Conservation (phyloP, 495 filamentous ascomycete species). For the Aspergillus kassunensis region DNA sequence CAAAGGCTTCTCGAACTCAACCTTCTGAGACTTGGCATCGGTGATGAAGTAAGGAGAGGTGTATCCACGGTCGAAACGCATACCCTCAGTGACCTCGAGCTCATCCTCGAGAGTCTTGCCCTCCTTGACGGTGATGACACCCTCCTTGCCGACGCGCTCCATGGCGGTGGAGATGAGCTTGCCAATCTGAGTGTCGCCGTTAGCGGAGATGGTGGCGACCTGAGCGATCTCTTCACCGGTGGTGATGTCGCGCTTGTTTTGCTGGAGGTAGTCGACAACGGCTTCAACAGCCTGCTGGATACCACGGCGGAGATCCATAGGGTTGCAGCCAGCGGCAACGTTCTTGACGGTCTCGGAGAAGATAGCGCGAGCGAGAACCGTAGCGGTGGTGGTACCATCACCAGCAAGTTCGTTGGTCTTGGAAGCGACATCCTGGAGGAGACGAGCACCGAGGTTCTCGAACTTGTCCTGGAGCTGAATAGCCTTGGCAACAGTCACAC, state of each 20-base stretch:
- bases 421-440: conserved; percentile 95
- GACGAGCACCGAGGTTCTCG: conserved; percentile 95
- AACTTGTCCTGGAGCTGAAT: conserved; percentile 97
- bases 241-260: conserved; percentile 95
- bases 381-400: conserved; percentile 97
- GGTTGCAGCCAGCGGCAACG: conserved; percentile 98
- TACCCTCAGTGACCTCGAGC: conserved; percentile 97
- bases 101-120: conserved; percentile 98
- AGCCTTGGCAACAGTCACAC: conserved; percentile 90
- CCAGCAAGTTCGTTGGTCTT: conserved; percentile 99
- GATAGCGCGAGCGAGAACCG: conserved; percentile 94
- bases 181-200: conserved; percentile 94
- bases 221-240: conserved; percentile 96
- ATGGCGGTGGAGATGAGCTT: conserved; percentile 95
- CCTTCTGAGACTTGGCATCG: conserved; percentile 96
- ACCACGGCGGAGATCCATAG: conserved; percentile 95
- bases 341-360: conserved; percentile 99
- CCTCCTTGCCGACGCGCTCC: conserved; percentile 99
- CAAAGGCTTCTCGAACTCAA: conserved; percentile 98
- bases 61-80: conserved; percentile 98
- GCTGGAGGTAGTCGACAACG: conserved; percentile 87
- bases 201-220: conserved; percentile 96
- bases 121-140: conserved; percentile 99
- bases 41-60: conserved; percentile 99
- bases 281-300: conserved; percentile 95